Evolutionary conservation across 352 stramenopile genomes (phyloP), one percentile per base, ranked within the genome.

Genomic region (Thalassiosira hispida): DNA sequence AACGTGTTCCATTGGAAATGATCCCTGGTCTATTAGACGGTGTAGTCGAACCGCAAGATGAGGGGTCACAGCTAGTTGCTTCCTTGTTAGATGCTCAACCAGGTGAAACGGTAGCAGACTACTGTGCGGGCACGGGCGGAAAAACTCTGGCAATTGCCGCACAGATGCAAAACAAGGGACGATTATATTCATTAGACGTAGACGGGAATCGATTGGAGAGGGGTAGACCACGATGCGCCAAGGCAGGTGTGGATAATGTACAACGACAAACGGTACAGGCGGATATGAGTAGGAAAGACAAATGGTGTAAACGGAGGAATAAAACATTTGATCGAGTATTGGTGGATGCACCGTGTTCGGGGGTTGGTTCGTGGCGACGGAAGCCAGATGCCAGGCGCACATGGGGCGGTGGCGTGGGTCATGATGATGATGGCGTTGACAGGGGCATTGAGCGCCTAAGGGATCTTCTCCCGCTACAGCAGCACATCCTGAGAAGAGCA

Each of bases 1-100:
- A 70, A 35, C 14, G 47, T 14, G 44, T 55, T 49, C 25, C 61
- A 27, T 59, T 70, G 44, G 61, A 25, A 29, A 70, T 2, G 2
- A 59, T 70, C 8, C 61, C 61, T 11, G 56, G 56, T 33, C 33
- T 64, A 22, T 51, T 64, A 12, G 47, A 56, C n/a, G 47, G 47
- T 56, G 27, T 56, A 29, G 47, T 88, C 57, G 76, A 85, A 42
- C 70, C 82, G n/a, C 81, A 88, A 62, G 81, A 88, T 74, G 77
- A 35, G 8, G 77, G 81, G 16, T 88, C 81, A 44, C 81, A 88
- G 49, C 3, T 84, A 20, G 63, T 88, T 27, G 73, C 59, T 46
- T 20, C 49, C 31, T 75, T 73, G 14, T 42, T 67, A 46, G 49
- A 81, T 44, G 72, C 44, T 51, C 46, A 56, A 51, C 49, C 29